phyloP scores from a whole-genome alignment of 192 early-diverging fungal genomes.

The Linnemannia schmuckeri region DNA sequence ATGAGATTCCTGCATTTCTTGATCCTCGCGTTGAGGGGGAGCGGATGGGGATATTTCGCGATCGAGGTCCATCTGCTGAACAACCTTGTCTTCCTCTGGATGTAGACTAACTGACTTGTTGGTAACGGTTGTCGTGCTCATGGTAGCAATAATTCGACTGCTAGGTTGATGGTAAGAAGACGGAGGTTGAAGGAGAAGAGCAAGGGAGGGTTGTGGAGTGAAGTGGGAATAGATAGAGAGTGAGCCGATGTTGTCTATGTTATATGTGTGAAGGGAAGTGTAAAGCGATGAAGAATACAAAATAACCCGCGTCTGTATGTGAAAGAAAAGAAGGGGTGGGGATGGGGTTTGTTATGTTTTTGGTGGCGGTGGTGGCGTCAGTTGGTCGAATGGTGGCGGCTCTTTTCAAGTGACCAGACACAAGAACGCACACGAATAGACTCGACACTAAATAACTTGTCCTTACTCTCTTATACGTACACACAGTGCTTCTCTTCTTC shows the following conservation, averaged over 20 bases:
- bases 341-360: slow-evolving; percentile 12
- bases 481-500: neutral
- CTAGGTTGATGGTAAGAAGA: neutral
- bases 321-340: neutral
- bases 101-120: neutral
- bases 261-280: neutral
- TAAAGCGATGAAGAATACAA: neutral
- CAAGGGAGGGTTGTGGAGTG: too few species aligned
- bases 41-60: slow-evolving; percentile 1
- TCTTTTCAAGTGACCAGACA: neutral
- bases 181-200: neutral
- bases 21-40: neutral
- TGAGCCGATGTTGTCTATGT: neutral
- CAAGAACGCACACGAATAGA: neutral
- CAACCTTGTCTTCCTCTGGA: neutral
- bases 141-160: neutral
- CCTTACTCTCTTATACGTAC: neutral
- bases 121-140: slow-evolving; percentile 13
- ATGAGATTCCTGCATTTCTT: neutral
- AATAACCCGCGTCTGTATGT: neutral
- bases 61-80: slow-evolving; percentile 23
- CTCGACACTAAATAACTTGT: neutral
- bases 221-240: neutral
- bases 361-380: slow-evolving; percentile 11
- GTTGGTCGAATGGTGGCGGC: neutral